Evolutionary conservation across 805 yeast species (phyloP), one percentile per base, ranked within the genome.

Genomic region (Myxozyma neotropica): DNA sequence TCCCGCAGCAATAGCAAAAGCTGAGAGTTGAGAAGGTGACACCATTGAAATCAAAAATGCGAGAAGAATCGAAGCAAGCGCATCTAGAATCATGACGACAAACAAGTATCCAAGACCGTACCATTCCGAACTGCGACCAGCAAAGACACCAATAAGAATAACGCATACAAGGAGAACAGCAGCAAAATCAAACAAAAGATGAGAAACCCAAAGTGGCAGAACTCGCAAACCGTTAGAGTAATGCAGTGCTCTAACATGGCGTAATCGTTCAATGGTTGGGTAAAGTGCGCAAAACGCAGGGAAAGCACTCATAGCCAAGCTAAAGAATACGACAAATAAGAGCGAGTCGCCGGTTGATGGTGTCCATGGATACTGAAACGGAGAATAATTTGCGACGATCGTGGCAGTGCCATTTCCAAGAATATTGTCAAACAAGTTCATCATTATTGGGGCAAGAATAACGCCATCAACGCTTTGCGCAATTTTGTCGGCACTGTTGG

Each of bases 1-100:
- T n/a, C 72, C 72, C 3, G 74, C 75, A 1, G 71, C 66, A n/a
- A 68, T 49, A 1, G 76, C 76, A 66, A 73, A 73, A 3, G 75
- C 75, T 2, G 85, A 71, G 17, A 73, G 59, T 44, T 72, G 73
- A 6, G 73, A 66, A 26, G 58, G 43, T 39, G 68, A 70, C 44
- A 73, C 36, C 42, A 72, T 58, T 29, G 76, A 73, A 15, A 72
- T 31, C 23, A 68, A 67, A 55, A 62, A 73, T 1, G 74, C 58
- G 7, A 71, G 43, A 10, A 69, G 57, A 43, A 65, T 61, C 2
- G 75, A 60, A 6, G 73, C 68, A 26, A 72, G 26, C 4, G 72
- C 72, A 47, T 70, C 71, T 12, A 73, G 60, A 45, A 71, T 35
- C 48, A 73, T 67, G 4, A 69, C 64, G 17, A 70, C 57, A 64